phyloP scores from a whole-genome alignment of 2,329 filamentous ascomycete species.

The Colletotrichum eremochloae region DNA sequence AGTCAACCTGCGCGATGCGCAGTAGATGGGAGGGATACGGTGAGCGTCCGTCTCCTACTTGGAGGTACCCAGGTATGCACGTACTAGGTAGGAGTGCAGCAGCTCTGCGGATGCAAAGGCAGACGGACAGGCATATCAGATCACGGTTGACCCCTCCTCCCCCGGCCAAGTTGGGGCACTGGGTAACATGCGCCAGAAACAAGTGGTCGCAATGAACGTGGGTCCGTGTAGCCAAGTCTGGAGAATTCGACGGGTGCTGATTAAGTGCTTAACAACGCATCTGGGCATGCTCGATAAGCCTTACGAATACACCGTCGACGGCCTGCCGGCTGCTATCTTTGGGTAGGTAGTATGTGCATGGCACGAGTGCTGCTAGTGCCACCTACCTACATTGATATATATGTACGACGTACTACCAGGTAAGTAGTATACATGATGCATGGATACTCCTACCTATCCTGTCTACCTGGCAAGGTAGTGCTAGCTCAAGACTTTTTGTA shows the following conservation, averaged over 20 bases:
- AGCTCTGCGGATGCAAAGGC: background rate
- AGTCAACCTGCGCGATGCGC: background rate
- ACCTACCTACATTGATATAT: too few relatives aligned
- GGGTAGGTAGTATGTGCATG: background rate
- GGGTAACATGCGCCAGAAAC: background rate
- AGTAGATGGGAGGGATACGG: background rate
- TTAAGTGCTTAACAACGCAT: conserved; percentile 38
- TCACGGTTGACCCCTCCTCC: conserved; percentile 8
- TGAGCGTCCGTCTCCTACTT: background rate
- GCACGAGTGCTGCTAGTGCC: conserved; percentile 10
- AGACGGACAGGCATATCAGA: conserved; percentile 24
- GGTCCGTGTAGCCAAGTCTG: background rate
- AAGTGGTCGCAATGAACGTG: too few relatives aligned
- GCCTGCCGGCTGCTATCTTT: background rate
- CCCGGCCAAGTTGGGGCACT: conserved; percentile 8
- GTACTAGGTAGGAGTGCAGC: background rate
- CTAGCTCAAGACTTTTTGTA: too few relatives aligned
- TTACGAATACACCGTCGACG: conserved; percentile 24
- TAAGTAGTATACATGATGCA: too few relatives aligned
- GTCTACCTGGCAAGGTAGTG: too few relatives aligned
- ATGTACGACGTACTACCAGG: too few relatives aligned
- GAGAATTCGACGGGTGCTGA: conserved; percentile 19
- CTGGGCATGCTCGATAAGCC: conserved; percentile 19
- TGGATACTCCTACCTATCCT: too few relatives aligned
- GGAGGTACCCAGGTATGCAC: background rate